Evolutionary conservation across 2,329 filamentous ascomycete species (phyloP).

Genomic region (Leptodontidium sp.): DNA sequence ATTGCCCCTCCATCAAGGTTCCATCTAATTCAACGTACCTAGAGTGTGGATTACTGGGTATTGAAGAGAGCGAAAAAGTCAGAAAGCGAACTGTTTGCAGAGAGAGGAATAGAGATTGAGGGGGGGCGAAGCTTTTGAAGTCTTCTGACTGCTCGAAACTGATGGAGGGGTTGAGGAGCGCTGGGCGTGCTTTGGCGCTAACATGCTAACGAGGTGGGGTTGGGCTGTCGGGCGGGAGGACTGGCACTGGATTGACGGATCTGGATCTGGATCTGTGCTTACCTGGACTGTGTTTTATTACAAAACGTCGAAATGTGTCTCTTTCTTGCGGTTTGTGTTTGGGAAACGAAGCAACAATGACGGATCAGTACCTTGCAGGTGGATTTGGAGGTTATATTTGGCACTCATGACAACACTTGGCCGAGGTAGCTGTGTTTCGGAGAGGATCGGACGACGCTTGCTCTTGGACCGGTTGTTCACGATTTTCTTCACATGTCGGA

Average conservation of each 20-base stretch:
- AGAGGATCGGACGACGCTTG: constrained; percentile 21
- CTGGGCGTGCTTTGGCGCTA: constrained; percentile 1
- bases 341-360: constrained; percentile 9
- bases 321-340: constrained; percentile 13
- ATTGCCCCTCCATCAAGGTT: constrained; percentile 7
- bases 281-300: constrained; percentile 11
- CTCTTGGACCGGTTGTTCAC: constrained; percentile 8
- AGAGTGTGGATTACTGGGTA: constrained; percentile 25
- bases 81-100: constrained; percentile 15
- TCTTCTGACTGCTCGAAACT: constrained; percentile 31
- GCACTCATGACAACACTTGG: constrained; percentile 17
- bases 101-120: constrained; percentile 13
- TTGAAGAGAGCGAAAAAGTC: constrained; percentile 20
- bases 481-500: constrained; percentile 42
- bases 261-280: constrained; percentile 12
- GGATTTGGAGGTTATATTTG: constrained; percentile 16
- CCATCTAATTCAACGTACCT: constrained; percentile 31
- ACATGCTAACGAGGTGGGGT: constrained; percentile 15
- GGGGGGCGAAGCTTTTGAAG: constrained; percentile 20
- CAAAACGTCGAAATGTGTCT: constrained; percentile 14
- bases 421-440: constrained; percentile 28
- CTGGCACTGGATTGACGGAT: constrained; percentile 19
- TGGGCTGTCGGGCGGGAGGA: constrained; percentile 19
- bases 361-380: constrained; percentile 19
- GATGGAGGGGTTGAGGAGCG: constrained; percentile 30